Base-by-base conservation (phyloP, 768 basidiomycete genomes). In the Goffeauzyma gilvescens region DNA sequence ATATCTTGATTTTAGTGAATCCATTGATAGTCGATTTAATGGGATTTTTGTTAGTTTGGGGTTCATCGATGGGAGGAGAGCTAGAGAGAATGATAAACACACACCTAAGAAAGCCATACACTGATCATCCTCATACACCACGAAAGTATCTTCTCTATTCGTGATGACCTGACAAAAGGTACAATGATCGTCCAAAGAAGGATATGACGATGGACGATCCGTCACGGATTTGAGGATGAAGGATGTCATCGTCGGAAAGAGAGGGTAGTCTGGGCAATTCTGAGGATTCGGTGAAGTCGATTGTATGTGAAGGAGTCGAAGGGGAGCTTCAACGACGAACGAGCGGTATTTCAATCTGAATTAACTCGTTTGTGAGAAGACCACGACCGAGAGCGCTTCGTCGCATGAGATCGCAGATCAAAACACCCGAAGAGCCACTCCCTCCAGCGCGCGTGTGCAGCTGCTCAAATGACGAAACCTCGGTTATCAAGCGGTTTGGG, bases 191-290 rank as follows among this genome's bases (percentile, higher is more conserved):
- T 42, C 39, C n/a, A 12, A 17, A 4, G 45, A 30, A 10, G 46
- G 46, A 31, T 38, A 48, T 18, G 46, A 48, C 15, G 41, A 14
- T 2, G 46, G 46, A 14, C 46, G 46, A 21, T 48, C 46, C 18
- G 42, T 34, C 5, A 48, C 41, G 15, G 46, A 48, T 32, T 28
- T 26, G 27, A 48, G 36, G 28, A 48, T 38, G 28, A 48, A 48
- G 14, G 46, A 48, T 15, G 45, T 42, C 45, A 46, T 42, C 6
- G 12, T 27, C 3, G 14, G 6, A 13, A 3, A 38, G 9, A n/a
- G n/a, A n/a, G n/a, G n/a, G n/a, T n/a, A n/a, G n/a, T n/a, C n/a
- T n/a, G n/a, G n/a, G n/a, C n/a, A n/a, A n/a, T n/a, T n/a, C n/a
- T n/a, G n/a, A n/a, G n/a, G n/a, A n/a, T n/a, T n/a, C n/a, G n/a